Evolutionary conservation across 2,329 filamentous ascomycete genomes (phyloP), one percentile per base, ranked within the genome.

Genomic region (Claviceps cyperi): DNA sequence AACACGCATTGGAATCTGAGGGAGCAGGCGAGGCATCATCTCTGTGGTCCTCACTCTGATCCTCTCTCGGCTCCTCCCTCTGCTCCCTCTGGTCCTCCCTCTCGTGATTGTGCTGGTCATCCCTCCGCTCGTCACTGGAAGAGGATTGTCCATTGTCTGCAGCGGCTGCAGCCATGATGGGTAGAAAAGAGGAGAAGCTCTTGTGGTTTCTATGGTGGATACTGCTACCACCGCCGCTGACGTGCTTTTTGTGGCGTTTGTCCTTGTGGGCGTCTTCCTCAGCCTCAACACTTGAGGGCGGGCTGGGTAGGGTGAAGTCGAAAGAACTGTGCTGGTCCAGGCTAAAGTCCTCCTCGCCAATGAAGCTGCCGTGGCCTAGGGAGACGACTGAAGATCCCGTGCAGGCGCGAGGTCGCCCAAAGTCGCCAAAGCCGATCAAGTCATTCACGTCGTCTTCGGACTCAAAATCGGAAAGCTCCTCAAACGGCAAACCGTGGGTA

Each of bases 381-480:
- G 83, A 80, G 39, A 82, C 63, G 51, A 70, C 83, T 60, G 70
- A 85, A 59, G 69, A 91, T 70, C 68, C 86, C 67, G 74, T 90
- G 76, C 64, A 70, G 36, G 80, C 78, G 41, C 80, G 78, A 37
- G 80, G 78, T 57, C 90, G 80, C 71, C 87, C 88, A 61, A 77
- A 69, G 65, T 83, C 81, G 46, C 75, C 69, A 39, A 72, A 68
- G 61, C 86, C 80, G 55, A 88, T 81, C 8, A 94, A 76, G 50
- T 80, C 77, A 60, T 63, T 62, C 40, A 94, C 88, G 63, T 92
- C 87, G 75, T 94, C 87, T 60, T 95, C 90, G 1, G 86, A 89
- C 64, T 95, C 90, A 51, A 95, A 76, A 60, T 94, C 89, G 22
- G 90, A 92, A 57, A 94, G 80, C 56, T 88, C 85, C 65, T 94